Evolutionary conservation across 768 basidiomycete species (phyloP).

Genomic region (Amanita muscaria): DNA sequence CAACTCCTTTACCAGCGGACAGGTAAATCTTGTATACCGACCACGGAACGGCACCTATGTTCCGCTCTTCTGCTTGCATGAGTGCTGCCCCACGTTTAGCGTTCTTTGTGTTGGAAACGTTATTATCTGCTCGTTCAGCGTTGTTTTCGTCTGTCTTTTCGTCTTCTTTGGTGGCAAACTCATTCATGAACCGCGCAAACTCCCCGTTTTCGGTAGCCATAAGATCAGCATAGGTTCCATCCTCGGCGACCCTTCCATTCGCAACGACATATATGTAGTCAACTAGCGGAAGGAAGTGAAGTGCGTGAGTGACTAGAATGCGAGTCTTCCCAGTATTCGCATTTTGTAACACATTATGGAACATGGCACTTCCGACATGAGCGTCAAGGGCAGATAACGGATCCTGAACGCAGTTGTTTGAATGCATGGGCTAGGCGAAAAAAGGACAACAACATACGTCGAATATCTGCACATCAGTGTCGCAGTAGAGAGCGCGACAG

Average conservation of each 20-base stretch:
- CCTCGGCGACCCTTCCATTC: conserved; percentile 72
- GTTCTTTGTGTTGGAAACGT: conserved; percentile 26
- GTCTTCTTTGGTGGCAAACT: conserved; percentile 69
- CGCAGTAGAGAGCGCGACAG: conserved; percentile 78
- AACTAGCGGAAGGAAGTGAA: conserved; percentile 82
- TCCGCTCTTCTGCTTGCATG: conserved; percentile 83
- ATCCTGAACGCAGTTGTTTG: conserved; percentile 34
- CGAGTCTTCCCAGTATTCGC: conserved; percentile 63
- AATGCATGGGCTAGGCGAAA: not conserved
- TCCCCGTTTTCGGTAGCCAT: conserved; percentile 46
- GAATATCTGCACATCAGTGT: conserved; percentile 81
- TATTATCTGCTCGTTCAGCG: conserved; percentile 23
- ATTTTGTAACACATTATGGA: conserved; percentile 73
- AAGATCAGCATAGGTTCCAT: conserved; percentile 70
- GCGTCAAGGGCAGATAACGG: conserved; percentile 89
- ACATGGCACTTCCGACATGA: conserved; percentile 82
- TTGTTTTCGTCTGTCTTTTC: conserved; percentile 29
- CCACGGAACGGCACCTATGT: conserved; percentile 58
- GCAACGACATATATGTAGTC: conserved; percentile 79
- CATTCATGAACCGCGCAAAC: conserved; percentile 68
- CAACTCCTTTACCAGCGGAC: conserved; percentile 54
- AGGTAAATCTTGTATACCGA: conserved; percentile 55
- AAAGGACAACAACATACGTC: conserved; percentile 39
- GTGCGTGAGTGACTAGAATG: conserved; percentile 84
- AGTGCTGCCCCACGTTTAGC: conserved; percentile 38